Evolutionary conservation across 2,329 filamentous ascomycete genomes (phyloP).

Genomic region (Exophiala bonariae): DNA sequence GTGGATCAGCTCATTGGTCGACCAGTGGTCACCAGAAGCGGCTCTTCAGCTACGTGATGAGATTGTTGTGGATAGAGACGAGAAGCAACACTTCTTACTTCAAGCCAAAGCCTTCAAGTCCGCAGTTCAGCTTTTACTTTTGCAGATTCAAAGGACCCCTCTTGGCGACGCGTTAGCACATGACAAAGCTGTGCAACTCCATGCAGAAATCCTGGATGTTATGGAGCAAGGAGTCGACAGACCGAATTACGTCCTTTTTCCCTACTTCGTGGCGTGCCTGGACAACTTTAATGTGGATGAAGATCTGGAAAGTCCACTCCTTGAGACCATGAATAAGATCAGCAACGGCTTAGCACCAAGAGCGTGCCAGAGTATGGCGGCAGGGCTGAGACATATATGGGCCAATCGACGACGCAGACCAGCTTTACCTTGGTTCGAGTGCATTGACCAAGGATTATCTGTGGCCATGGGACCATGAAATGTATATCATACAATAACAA

Average conservation of each 20-base stretch:
- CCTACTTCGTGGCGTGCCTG: constrained; percentile 1
- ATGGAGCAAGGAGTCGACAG: not conserved
- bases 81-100: not conserved
- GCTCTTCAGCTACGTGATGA: not conserved
- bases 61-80: not conserved
- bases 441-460: not conserved
- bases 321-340: not conserved
- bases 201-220: not conserved
- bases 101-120: constrained; percentile 2
- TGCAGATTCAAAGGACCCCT: not conserved
- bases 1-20: no score
- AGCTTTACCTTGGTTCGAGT: not conserved
- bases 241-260: constrained; percentile 1
- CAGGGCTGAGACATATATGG: not conserved
- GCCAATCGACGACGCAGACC: not conserved
- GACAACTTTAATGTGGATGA: not conserved
- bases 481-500: not conserved
- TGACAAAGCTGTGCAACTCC: not conserved
- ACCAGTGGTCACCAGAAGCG: no score
- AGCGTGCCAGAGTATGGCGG: not conserved
- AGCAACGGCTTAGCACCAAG: not conserved
- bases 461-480: constrained; percentile 2
- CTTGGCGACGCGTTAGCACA: not conserved
- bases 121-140: not conserved
- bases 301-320: not conserved